These are phyloP conservation scores for Epipyxis sp. DNA, from an alignment of 108 stramenopile species.

Conservation along the genomic window DNA sequence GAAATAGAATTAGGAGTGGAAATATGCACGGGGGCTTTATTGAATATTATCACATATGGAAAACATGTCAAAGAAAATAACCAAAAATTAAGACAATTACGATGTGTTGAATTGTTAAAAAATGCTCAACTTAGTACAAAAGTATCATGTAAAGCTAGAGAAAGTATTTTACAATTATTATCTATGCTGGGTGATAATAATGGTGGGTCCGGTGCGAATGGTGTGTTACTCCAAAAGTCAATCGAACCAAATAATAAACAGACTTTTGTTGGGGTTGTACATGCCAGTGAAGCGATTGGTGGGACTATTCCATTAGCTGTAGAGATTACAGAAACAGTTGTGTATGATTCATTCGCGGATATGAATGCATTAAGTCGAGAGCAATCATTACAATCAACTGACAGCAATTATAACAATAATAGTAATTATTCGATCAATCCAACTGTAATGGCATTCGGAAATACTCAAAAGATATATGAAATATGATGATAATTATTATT, in stretches of 20 bases:
- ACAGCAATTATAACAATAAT: no score
- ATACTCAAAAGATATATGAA: no score
- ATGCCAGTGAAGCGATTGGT: background rate
- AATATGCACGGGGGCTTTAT: slow-evolving; percentile 22
- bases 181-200: background rate
- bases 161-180: background rate
- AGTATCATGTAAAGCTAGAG: slow-evolving; percentile 15
- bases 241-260: background rate
- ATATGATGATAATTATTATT: no score
- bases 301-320: background rate
- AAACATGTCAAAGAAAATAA: background rate
- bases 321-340: background rate
- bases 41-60: slow-evolving; percentile 9
- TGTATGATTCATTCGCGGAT: no score
- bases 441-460: no score
- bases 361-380: no score
- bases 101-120: background rate
- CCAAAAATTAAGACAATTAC: background rate
- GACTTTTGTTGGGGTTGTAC: background rate
- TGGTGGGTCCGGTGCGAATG: background rate
- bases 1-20: background rate
- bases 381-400: no score
- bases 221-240: background rate
- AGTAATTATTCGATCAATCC: no score
- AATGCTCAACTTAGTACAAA: background rate